Evolutionary conservation across 768 basidiomycete species (phyloP).

Genomic region (Dentipellis fragilis): DNA sequence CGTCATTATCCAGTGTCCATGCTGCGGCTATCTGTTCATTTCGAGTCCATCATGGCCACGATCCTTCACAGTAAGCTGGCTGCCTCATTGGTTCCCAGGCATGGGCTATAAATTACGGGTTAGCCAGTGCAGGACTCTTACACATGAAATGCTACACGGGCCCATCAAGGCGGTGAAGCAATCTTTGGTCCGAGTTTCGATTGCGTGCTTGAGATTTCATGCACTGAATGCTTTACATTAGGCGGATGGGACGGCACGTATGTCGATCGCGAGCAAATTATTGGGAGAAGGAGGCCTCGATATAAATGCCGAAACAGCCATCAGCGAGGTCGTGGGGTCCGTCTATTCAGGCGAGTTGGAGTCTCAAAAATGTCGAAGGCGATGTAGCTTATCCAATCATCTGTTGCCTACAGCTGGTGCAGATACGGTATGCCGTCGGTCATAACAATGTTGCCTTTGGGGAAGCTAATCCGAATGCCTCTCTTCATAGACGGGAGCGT

Average conservation of each 20-base stretch:
- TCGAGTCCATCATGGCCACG: too few relatives aligned
- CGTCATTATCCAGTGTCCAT: not conserved
- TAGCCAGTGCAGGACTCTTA: not conserved
- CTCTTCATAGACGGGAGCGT: too few relatives aligned
- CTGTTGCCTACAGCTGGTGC: not conserved
- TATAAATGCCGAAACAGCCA: not conserved
- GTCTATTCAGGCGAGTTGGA: not conserved
- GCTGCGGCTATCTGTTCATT: too few relatives aligned
- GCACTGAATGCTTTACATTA: not conserved
- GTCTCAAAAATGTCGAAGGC: too few relatives aligned
- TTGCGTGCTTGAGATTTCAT: not conserved
- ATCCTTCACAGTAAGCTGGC: not conserved
- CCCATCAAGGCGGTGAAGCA: not conserved
- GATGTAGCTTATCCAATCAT: not conserved
- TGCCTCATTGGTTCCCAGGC: not conserved
- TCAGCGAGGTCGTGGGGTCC: not conserved
- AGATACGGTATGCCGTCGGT: slow-evolving; percentile 1
- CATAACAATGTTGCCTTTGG: too few relatives aligned
- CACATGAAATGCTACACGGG: not conserved
- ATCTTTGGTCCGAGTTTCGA: not conserved
- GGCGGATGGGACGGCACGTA: not conserved
- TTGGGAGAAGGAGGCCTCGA: not conserved
- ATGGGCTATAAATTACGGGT: not conserved
- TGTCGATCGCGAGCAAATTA: not conserved
- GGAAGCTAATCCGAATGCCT: too few relatives aligned